Evolutionary conservation across 805 yeast species (phyloP), one percentile per base, ranked within the genome.

Genomic region (Yueomyces sp.): DNA sequence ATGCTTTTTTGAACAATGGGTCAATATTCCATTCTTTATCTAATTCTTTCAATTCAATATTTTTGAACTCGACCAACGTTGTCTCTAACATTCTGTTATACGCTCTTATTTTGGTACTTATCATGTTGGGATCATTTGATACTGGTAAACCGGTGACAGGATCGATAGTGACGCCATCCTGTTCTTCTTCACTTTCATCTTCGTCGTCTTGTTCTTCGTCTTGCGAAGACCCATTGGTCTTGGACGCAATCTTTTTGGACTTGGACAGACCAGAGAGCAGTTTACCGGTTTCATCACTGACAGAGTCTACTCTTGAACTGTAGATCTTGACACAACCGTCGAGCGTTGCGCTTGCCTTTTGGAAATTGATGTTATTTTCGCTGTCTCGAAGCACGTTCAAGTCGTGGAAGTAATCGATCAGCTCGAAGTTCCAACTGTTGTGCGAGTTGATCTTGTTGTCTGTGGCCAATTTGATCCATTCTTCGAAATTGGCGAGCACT

Each of bases 241-340:
- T 44, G 8, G 42, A 44, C 4, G 39, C 56, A 19, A 50, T 53
- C 19, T 46, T 49, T 11, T 50, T 50, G 28, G 63, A 63, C 40
- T 69, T 64, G 2, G 87, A 78, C 44, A 85, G 63, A 3, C 95
- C 94, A 60, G 84, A 81, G 34, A 87, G 63, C 44, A 90, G 67
- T 52, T 79, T 77, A 2, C 95, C 94, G 0, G 96, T 87, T 54
- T 88, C 96, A 6, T 82, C 79, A 4, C 88, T 94, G 0, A 86
- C 94, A 0, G 95, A 82, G 54, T 88, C 96, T 27, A 90, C 87
- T 53, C 97, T 74, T 12, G 94, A 83, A 9, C 88, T 77, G 58
- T 90, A 90, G 43, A 90, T 85, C 64, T 87, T 87, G 33, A 88
- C 90, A 67, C 96, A 88, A 0, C 96, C 96, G 55, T 88, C 96